Evolutionary conservation across 1,139 yeast genomes (phyloP).

Genomic region (Lodderomyces theae): DNA sequence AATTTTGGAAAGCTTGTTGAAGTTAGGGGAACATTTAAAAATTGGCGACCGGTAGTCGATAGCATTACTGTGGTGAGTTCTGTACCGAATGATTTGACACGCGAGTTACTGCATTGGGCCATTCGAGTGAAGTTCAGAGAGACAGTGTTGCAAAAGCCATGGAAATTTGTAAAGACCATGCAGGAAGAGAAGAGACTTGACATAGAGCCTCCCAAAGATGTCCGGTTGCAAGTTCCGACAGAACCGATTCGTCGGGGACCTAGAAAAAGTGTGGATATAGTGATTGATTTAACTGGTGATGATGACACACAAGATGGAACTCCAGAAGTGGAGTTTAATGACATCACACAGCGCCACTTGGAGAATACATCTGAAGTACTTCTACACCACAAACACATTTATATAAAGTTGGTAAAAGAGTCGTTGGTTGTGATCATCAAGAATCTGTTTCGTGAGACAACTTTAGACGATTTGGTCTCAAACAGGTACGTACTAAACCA

Average conservation of each 20-base stretch:
- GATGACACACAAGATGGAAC: not conserved
- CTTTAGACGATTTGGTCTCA: constrained; percentile 1
- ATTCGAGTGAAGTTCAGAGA: constrained; percentile 24
- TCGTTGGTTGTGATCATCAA: constrained; percentile 2
- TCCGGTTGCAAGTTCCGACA: not conserved
- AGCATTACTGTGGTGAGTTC: constrained; percentile 15
- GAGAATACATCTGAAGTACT: too few species aligned
- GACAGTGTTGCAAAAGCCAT: constrained; percentile 18
- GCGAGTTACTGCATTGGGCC: constrained; percentile 35
- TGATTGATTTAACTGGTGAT: not conserved
- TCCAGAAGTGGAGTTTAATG: too few species aligned
- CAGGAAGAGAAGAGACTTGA: constrained; percentile 10
- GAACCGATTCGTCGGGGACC: not conserved
- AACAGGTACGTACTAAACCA: not conserved
- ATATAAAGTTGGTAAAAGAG: constrained; percentile 5
- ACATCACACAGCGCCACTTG: too few species aligned
- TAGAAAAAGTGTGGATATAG: not conserved
- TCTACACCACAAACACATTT: not conserved
- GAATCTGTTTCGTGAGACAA: not conserved
- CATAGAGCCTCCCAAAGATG: not conserved
- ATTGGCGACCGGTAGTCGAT: constrained; percentile 24
- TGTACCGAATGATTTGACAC: constrained; percentile 16
- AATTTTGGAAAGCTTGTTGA: constrained; percentile 20
- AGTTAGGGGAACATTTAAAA: constrained; percentile 11
- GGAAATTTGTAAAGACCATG: constrained; percentile 20